Conservation (phyloP, 805 yeast genomes). For the Osmozyma mogii region DNA sequence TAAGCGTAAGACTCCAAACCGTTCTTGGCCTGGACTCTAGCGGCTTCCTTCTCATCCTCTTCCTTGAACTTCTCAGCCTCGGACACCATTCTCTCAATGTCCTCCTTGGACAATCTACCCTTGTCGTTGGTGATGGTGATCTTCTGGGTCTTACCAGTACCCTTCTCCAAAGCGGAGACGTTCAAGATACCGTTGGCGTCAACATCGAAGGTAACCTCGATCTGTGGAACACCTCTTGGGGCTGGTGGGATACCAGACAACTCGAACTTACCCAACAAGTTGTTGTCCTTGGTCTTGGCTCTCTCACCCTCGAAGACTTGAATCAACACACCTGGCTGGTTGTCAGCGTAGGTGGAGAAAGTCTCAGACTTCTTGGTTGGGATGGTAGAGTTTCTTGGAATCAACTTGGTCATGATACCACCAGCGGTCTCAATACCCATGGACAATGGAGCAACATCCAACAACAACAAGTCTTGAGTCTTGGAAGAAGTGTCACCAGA, state of each 20-base stretch:
- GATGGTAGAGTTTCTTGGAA: constrained; percentile 96
- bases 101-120: constrained; percentile 97
- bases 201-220: constrained; percentile 93
- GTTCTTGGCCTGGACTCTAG: constrained; percentile 90
- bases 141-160: constrained; percentile 96
- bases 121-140: constrained; percentile 97
- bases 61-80: constrained; percentile 82
- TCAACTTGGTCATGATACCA: constrained; percentile 97
- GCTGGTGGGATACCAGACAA: constrained; percentile 96
- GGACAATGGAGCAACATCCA: constrained; percentile 97
- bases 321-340: constrained; percentile 97
- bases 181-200: constrained; percentile 97
- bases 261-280: constrained; percentile 94
- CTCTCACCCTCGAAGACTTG: constrained; percentile 99
- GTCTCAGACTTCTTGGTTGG: constrained; percentile 97
- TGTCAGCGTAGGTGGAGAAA: constrained; percentile 94
- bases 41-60: constrained; percentile 76
- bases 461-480: constrained; percentile 89
- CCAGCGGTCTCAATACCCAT: constrained; percentile 98
- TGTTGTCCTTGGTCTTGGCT: constrained; percentile 92
- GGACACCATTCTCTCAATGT: constrained; percentile 93
- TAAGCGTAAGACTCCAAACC: constrained; percentile 92
- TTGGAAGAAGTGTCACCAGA: constrained; percentile 94
- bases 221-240: constrained; percentile 98
- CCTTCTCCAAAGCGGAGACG: constrained; percentile 95